Evolutionary conservation across 331 rosid species (phyloP), one percentile per base, ranked within the genome.

Genomic region (Prunus yedoensis): DNA sequence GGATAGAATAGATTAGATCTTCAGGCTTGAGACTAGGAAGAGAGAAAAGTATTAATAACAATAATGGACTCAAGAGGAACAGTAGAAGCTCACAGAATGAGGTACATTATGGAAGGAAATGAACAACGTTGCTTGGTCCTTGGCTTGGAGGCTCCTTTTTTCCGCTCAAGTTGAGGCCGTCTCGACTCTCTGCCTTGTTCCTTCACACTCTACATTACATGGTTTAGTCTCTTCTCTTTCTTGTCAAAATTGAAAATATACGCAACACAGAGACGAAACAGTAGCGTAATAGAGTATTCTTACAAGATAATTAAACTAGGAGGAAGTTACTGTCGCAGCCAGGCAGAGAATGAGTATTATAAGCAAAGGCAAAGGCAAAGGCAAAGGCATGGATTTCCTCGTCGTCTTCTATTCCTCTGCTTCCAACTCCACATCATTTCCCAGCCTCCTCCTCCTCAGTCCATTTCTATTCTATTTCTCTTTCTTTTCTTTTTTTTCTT

Each of bases 1-100:
- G 27, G 73, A 38, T 64, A 54, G 3, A 60, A 43, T 14, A 66
- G 75, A 59, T 10, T 49, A 47, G 80, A 77, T 77, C 80, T 25
- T 14, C 7, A 68, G 81, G 60, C 16, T 35, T 11, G 70, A 69
- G 79, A 75, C 15, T n/a, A 21, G 14, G 11, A 15, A 60, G 11
- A 61, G 35, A 60, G 5, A 60, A 8, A 7, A 52, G 9, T 8
- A 45, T 1, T 21, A 25, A 32, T 32, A 32, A 32, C 4, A 32
- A 32, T 32, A 32, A 32, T 32, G 0, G 38, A 7, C 38, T 32
- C 7, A 32, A 47, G 16, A 47, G 2, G 16, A 47, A 47, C 51
- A 41, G 38, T 32, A 4, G 38, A 32, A 32, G 38, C 38, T 32
- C 6, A 32, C 38, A 32, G 38, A 32, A 32, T 32, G 38, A 32